Conservation (phyloP, 2,329 filamentous ascomycete genomes). For the Arthrobotrys megalospora region DNA sequence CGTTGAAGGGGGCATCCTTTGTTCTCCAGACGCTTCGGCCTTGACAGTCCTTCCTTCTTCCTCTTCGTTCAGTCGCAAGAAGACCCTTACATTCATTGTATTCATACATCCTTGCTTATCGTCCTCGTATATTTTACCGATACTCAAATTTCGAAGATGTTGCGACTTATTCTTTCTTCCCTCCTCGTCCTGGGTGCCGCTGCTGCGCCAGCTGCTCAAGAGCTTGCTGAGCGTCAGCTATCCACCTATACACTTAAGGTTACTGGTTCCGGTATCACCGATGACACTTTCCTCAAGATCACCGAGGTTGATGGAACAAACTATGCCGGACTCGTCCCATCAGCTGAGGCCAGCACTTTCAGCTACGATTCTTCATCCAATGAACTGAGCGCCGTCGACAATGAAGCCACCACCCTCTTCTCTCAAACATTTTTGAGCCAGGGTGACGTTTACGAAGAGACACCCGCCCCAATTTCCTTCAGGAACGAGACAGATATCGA, state of each 20-base stretch:
- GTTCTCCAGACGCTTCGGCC: conserved; percentile 39
- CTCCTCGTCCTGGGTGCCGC: conserved; percentile 46
- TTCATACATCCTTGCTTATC: conserved; percentile 8
- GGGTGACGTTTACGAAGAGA: conserved; percentile 20
- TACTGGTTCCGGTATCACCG: conserved; percentile 21
- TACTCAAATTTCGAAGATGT: conserved; percentile 39
- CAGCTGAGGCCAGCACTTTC: conserved; percentile 64
- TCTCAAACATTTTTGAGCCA: conserved; percentile 33
- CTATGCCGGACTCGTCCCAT: conserved; percentile 64
- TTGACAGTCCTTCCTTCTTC: conserved; percentile 37
- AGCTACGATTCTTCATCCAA: conserved; percentile 63
- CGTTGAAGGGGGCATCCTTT: conserved; percentile 26
- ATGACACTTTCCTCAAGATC: conserved; percentile 18
- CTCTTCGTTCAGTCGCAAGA: conserved; percentile 51
- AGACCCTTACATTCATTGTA: conserved; percentile 9
- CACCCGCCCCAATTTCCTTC: conserved; percentile 37
- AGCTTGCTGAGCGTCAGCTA: conserved; percentile 20
- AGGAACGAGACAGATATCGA: conserved; percentile 24
- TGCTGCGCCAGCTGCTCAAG: conserved; percentile 17
- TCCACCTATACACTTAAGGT: conserved; percentile 35
- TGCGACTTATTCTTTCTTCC: conserved; percentile 45
- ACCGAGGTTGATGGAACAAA: conserved; percentile 26
- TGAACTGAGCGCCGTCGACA: conserved; percentile 19
- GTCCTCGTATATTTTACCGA: conserved; percentile 2
- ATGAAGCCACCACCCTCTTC: conserved; percentile 20